Evolutionary conservation across 371 early-diverging fungal species (phyloP).

Genomic region (Rhizopus sp.): DNA sequence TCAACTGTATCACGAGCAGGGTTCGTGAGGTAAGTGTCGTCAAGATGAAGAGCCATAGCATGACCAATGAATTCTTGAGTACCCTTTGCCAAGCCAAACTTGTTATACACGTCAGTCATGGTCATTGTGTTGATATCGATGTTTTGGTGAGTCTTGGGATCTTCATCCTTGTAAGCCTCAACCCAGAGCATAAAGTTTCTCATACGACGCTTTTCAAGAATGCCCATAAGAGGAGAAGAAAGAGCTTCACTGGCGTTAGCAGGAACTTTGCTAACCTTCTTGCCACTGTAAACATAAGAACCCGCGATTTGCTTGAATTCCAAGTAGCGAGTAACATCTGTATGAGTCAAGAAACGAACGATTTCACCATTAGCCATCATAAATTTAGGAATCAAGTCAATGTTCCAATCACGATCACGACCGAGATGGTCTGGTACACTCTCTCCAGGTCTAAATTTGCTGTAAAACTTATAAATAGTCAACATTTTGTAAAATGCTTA

Average conservation of each 20-base stretch:
- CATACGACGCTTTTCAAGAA: slow-evolving; percentile 96
- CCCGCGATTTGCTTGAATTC: slow-evolving; percentile 98
- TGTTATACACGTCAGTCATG: slow-evolving; percentile 87
- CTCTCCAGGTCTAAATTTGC: slow-evolving; percentile 80
- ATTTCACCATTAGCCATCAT: slow-evolving; percentile 98
- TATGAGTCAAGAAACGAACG: slow-evolving; percentile 84
- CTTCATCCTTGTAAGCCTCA: slow-evolving; percentile 78
- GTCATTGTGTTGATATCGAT: slow-evolving; percentile 74
- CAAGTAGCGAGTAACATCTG: slow-evolving; percentile 97
- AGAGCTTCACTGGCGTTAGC: slow-evolving; percentile 90
- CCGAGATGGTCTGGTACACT: slow-evolving; percentile 73
- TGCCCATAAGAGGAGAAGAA: slow-evolving; percentile 85
- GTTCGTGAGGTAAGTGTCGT: slow-evolving; percentile 88
- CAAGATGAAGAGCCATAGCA: slow-evolving; percentile 95
- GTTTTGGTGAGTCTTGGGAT: slow-evolving; percentile 85
- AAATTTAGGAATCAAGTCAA: slow-evolving; percentile 99
- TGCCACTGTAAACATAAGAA: slow-evolving; percentile 92
- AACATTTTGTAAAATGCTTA: neutral
- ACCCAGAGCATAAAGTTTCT: slow-evolving; percentile 98
- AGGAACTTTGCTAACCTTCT: slow-evolving; percentile 95
- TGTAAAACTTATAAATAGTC: slow-evolving; percentile 65
- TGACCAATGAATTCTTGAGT: slow-evolving; percentile 98
- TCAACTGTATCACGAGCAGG: slow-evolving; percentile 95
- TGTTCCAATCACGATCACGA: slow-evolving; percentile 93
- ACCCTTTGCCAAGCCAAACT: slow-evolving; percentile 92